Percentiles rank a stretch among this genome's conserved stretches.
Evolutionary conservation across 768 basidiomycete genomes (phyloP).

Genomic region (Guyanaporus albipodus): DNA sequence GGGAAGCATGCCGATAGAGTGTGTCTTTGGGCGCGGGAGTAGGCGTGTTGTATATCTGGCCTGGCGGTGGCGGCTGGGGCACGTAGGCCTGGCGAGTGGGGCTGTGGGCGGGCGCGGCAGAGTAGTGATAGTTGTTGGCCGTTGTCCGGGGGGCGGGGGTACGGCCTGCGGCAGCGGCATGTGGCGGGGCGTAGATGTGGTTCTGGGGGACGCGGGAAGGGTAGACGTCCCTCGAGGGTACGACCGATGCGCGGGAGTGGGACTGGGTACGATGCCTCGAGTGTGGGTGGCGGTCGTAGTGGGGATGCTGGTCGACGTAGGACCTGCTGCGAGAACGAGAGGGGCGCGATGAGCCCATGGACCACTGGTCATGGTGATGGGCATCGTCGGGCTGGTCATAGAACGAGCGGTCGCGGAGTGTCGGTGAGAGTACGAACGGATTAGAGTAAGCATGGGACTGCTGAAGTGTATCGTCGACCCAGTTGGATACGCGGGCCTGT

Average conservation of each 20-base stretch:
- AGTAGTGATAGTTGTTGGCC: conserved; percentile 22
- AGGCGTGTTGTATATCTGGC: conserved; percentile 24
- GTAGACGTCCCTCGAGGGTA: conserved; percentile 19
- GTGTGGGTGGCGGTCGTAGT: conserved; percentile 15
- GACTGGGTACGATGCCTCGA: conserved; percentile 24
- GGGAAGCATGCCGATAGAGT: conserved; percentile 14
- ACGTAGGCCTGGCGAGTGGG: conserved; percentile 17
- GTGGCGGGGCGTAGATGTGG: conserved; percentile 18
- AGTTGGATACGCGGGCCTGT: conserved; percentile 46
- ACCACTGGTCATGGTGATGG: conserved; percentile 18
- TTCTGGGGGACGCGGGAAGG: conserved; percentile 7
- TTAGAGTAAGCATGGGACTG: conserved; percentile 27
- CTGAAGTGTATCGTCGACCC: conserved; percentile 43
- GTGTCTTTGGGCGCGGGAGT: conserved; percentile 16
- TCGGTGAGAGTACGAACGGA: conserved; percentile 29
- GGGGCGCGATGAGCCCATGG: conserved; percentile 20
- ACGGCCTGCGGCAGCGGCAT: conserved; percentile 14
- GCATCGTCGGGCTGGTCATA: conserved; percentile 17
- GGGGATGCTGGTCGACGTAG: conserved; percentile 19
- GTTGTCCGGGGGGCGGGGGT: conserved; percentile 17
- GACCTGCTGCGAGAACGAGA: conserved; percentile 23
- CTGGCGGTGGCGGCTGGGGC: conserved; percentile 28
- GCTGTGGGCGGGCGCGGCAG: conserved; percentile 9
- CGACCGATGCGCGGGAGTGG: conserved; percentile 21
- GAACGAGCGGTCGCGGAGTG: conserved; percentile 29